These are phyloP conservation scores for Wallacemonas sp. DNA, from an alignment of 208 protist genomes.

Conservation along the genomic window DNA sequence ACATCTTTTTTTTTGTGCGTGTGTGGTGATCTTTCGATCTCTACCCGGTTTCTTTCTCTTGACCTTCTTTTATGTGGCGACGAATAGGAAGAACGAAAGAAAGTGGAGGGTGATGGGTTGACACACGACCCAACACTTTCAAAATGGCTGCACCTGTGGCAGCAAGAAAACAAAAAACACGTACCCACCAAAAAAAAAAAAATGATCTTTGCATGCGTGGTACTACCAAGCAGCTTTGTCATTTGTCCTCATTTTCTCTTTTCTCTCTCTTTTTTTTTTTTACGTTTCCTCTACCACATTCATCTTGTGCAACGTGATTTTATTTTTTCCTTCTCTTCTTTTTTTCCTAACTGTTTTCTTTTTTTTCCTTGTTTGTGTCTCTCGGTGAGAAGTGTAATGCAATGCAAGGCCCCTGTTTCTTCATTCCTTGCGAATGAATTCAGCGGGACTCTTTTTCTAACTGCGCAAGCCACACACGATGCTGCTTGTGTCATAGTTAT, in stretches of 20 bases:
- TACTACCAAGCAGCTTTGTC: background rate
- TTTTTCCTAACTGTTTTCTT: constrained; percentile 22
- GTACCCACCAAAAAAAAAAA: background rate
- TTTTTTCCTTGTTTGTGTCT: constrained; percentile 21
- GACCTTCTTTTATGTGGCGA: too few species aligned
- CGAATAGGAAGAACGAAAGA: too few species aligned
- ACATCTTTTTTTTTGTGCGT: too few species aligned
- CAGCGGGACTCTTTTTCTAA: constrained; percentile 13
- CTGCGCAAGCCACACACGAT: background rate
- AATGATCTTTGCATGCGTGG: background rate
- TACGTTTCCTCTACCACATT: background rate
- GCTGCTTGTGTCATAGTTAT: background rate
- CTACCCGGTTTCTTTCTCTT: too few species aligned
- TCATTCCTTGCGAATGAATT: background rate
- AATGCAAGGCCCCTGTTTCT: too few species aligned
- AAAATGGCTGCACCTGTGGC: too few species aligned
- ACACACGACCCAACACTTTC: too few species aligned
- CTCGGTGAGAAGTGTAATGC: too few species aligned
- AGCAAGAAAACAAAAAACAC: background rate
- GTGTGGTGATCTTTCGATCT: too few species aligned
- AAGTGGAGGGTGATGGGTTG: too few species aligned
- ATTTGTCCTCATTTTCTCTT: background rate
- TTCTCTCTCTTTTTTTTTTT: constrained; percentile 1
- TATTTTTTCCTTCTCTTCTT: constrained; percentile 13
- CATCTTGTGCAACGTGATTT: background rate